Evolutionary conservation across 495 filamentous ascomycete species (phyloP).

Genomic region (Penicillium tannophilum): DNA sequence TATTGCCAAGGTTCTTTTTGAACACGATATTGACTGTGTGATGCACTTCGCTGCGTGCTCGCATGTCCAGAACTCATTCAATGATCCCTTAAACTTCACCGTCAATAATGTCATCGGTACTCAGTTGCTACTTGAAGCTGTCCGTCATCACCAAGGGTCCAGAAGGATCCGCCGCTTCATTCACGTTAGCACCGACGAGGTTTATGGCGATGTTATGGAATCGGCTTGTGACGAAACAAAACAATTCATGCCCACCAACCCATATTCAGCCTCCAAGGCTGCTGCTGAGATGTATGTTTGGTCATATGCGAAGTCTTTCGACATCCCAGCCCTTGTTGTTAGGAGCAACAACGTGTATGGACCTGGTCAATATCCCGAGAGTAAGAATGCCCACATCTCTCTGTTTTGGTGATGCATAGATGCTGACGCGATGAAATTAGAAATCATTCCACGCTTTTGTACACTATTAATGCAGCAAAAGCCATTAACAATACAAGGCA

Average conservation of each 20-base stretch:
- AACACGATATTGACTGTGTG: constrained; percentile 69
- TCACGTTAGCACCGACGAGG: constrained; percentile 76
- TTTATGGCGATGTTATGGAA: constrained; percentile 66
- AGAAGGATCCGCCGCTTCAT: constrained; percentile 61
- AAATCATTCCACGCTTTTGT: constrained; percentile 49
- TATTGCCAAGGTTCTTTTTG: constrained; percentile 59
- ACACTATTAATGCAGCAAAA: constrained; percentile 47
- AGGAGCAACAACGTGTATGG: constrained; percentile 81
- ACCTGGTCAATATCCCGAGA: constrained; percentile 78
- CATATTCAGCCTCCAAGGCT: constrained; percentile 76
- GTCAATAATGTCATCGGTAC: constrained; percentile 74
- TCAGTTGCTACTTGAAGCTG: constrained; percentile 69
- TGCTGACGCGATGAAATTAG: neutral
- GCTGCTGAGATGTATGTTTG: constrained; percentile 81
- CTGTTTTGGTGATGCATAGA: neutral
- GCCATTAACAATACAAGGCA: constrained; percentile 59
- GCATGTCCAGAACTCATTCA: constrained; percentile 72
- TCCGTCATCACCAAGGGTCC: constrained; percentile 52
- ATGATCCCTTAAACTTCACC: constrained; percentile 71
- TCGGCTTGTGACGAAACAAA: constrained; percentile 27
- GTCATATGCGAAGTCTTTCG: constrained; percentile 72
- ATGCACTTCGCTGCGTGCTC: constrained; percentile 79
- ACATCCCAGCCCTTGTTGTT: constrained; percentile 69
- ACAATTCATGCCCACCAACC: constrained; percentile 70
- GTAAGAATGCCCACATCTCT: constrained; percentile 44